phyloP scores from a whole-genome alignment of 2,329 filamentous ascomycete species.

The Nemania sp. region DNA sequence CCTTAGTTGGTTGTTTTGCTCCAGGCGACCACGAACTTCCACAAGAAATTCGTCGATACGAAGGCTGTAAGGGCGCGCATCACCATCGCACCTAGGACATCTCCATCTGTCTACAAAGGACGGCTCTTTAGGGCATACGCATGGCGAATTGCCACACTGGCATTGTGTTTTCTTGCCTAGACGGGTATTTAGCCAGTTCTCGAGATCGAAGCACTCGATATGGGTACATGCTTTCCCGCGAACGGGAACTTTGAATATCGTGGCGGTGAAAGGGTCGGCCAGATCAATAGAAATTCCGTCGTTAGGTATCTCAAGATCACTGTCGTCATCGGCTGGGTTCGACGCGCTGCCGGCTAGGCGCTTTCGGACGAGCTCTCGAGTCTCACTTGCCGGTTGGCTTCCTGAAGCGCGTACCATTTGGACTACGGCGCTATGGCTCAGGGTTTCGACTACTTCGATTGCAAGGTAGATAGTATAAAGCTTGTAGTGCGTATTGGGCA shows the following conservation, averaged over 20 bases:
- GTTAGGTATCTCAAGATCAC: constrained; percentile 64
- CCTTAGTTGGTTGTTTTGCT: constrained; percentile 49
- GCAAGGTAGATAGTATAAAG: constrained; percentile 61
- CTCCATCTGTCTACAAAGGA: constrained; percentile 73
- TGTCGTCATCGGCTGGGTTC: constrained; percentile 50
- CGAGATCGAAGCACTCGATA: constrained; percentile 86
- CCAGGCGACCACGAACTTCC: constrained; percentile 61
- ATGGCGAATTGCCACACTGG: constrained; percentile 43
- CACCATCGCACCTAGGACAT: constrained; percentile 79
- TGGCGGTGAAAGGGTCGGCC: constrained; percentile 67
- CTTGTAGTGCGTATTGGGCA: constrained; percentile 20
- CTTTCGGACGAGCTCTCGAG: constrained; percentile 59
- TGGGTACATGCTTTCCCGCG: constrained; percentile 73
- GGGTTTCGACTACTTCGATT: constrained; percentile 69
- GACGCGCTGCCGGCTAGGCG: constrained; percentile 43
- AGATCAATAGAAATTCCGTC: constrained; percentile 64
- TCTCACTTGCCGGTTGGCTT: constrained; percentile 50
- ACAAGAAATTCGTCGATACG: constrained; percentile 74
- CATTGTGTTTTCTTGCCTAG: constrained; percentile 45
- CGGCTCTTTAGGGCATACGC: constrained; percentile 51
- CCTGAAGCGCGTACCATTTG: constrained; percentile 43
- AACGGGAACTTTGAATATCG: constrained; percentile 70
- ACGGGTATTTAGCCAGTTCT: constrained; percentile 75
- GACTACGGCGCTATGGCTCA: constrained; percentile 50
- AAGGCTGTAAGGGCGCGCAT: constrained; percentile 74